phyloP scores from a whole-genome alignment of 208 protist species.

The Lotmaria passim region DNA sequence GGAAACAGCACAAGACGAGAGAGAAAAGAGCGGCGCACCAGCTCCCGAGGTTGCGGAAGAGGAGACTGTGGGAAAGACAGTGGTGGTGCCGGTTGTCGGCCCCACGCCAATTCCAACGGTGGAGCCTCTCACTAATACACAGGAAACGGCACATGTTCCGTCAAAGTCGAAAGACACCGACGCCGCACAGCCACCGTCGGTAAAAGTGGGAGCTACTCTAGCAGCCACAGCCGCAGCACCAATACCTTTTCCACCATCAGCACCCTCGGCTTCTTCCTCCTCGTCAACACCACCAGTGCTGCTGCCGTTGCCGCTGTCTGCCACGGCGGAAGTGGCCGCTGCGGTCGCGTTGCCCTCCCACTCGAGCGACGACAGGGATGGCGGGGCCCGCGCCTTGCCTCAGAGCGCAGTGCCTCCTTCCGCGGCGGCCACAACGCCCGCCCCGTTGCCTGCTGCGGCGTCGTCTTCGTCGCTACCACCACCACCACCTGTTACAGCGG shows the following conservation, averaged over 20 bases:
- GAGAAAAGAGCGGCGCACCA: neutral
- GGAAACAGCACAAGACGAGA: neutral
- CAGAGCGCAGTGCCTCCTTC: too few relatives aligned
- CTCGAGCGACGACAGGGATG: too few relatives aligned
- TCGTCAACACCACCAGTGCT: neutral
- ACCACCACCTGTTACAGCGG: neutral
- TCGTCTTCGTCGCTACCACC: neutral
- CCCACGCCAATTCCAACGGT: neutral
- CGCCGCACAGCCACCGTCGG: neutral
- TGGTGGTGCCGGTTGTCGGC: neutral
- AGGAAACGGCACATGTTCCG: neutral
- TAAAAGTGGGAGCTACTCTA: too few relatives aligned
- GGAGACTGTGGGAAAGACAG: constrained; percentile 2
- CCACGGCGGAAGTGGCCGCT: neutral
- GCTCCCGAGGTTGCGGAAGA: neutral
- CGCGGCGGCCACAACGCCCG: too few relatives aligned
- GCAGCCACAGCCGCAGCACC: too few relatives aligned
- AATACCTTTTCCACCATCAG: neutral
- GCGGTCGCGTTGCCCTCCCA: too few relatives aligned
- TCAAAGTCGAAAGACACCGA: neutral
- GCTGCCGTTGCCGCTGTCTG: neutral
- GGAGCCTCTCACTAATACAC: neutral
- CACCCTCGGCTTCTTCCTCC: neutral
- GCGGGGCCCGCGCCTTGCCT: too few relatives aligned
- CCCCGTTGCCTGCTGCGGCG: too few relatives aligned